Percentiles rank a stretch among this genome's conserved stretches.
Conservation (phyloP, 352 stramenopile species). For the Phytophthora litchii region DNA sequence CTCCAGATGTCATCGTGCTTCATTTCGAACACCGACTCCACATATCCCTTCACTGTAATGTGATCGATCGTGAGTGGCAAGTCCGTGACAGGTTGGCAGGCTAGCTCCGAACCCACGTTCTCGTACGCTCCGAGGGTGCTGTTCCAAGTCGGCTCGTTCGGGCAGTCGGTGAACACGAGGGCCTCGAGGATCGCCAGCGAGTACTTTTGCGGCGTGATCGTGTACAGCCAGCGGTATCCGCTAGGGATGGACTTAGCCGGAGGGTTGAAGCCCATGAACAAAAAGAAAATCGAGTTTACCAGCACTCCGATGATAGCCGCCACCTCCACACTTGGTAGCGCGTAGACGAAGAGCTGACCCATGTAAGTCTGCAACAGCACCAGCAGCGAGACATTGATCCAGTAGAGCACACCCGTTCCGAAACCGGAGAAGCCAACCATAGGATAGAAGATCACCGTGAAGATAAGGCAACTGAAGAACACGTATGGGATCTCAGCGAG, state of each 20-base stretch:
- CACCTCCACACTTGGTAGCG: constrained; percentile 26
- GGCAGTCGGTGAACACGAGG: constrained; percentile 35
- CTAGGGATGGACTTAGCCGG: constrained; percentile 26
- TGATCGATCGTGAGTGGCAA: constrained; percentile 22
- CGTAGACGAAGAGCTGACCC: constrained; percentile 28
- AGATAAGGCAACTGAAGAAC: constrained; percentile 38
- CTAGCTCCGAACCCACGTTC: constrained; percentile 25
- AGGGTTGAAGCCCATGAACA: constrained; percentile 34
- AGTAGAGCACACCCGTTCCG: constrained; percentile 29
- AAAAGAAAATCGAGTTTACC: constrained; percentile 30
- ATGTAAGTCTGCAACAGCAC: constrained; percentile 45
- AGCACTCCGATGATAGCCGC: constrained; percentile 31
- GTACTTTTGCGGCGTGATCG: constrained; percentile 31
- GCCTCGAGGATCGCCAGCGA: constrained; percentile 26
- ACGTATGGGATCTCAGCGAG: constrained; percentile 79
- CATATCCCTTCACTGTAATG: constrained; percentile 33
- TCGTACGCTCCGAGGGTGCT: constrained; percentile 19
- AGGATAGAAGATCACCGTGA: constrained; percentile 38
- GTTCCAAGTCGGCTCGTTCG: constrained; percentile 28
- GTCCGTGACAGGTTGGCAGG: constrained; percentile 24
- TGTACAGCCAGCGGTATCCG: constrained; percentile 30
- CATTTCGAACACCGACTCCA: constrained; percentile 27
- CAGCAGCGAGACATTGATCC: constrained; percentile 37
- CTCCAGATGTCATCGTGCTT: constrained; percentile 33
- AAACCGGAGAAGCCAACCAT: constrained; percentile 46